Conservation (phyloP, 257 asterid species). For the Jacaranda copaia region DNA sequence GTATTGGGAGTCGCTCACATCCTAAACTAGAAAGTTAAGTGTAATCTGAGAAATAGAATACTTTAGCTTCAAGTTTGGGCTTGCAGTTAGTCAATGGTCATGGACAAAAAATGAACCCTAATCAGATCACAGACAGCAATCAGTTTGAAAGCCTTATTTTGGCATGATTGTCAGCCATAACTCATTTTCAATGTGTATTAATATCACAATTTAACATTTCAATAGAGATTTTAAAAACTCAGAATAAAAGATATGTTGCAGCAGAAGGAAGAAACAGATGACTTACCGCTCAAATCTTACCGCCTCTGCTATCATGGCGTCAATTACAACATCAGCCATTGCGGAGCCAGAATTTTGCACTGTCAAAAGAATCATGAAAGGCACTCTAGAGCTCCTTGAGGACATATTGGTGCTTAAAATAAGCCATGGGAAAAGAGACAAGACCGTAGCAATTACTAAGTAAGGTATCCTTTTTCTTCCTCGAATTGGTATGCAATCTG, state of each 20-base stretch:
- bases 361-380: constrained; percentile 83
- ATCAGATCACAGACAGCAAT: neutral
- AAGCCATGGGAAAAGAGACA: constrained; percentile 89
- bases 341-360: constrained; percentile 95
- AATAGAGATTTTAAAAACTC: constrained; percentile 15
- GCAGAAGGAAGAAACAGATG: constrained; percentile 1
- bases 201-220: neutral
- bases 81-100: neutral
- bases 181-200: constrained; percentile 10
- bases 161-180: neutral
- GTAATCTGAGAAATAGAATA: neutral
- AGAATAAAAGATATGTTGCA: constrained; percentile 7
- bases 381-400: constrained; percentile 67
- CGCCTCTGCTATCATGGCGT: constrained; percentile 99
- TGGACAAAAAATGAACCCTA: neutral
- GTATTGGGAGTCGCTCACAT: neutral
- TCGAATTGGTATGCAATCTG: constrained; percentile 89
- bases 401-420: constrained; percentile 59
- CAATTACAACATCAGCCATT: constrained; percentile 98
- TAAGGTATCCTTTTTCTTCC: constrained; percentile 92
- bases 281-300: constrained; percentile 85
- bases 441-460: constrained; percentile 74
- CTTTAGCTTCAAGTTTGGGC: constrained; percentile 26
- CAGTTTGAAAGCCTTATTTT: constrained; percentile 25
- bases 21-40: neutral